A percentile compares a stretch with the other conserved stretches of the same genome.
These are phyloP conservation scores for Colletotrichum cereale DNA, from an alignment of 2,329 filamentous ascomycete genomes.

Conservation along the genomic window DNA sequence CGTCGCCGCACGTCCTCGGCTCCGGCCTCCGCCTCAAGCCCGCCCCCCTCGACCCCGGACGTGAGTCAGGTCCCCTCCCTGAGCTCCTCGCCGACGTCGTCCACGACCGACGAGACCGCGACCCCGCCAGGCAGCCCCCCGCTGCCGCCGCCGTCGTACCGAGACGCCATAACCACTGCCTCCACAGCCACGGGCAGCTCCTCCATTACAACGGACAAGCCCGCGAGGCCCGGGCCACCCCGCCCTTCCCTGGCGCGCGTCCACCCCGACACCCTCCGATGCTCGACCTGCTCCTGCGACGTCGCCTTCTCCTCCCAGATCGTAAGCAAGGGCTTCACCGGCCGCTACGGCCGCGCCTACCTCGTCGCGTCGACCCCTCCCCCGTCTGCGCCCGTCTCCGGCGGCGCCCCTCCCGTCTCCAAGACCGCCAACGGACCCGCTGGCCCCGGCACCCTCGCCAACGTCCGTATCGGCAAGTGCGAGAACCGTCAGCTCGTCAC, in stretches of 20 bases:
- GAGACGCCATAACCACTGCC: slow-evolving; percentile 27
- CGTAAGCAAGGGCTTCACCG: slow-evolving; percentile 75
- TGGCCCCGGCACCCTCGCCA: slow-evolving; percentile 57
- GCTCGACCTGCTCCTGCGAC: slow-evolving; percentile 69
- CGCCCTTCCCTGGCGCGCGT: slow-evolving; percentile 52
- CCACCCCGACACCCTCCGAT: slow-evolving; percentile 69
- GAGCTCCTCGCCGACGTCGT: slow-evolving; percentile 52
- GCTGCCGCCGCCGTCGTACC: slow-evolving; percentile 44
- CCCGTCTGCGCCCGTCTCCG: slow-evolving; percentile 35
- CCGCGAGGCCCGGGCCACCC: not conserved
- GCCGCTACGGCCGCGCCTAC: slow-evolving; percentile 73
- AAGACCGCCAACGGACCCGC: slow-evolving; percentile 46
- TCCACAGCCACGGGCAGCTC: not conserved
- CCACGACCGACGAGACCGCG: slow-evolving; percentile 47
- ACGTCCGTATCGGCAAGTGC: slow-evolving; percentile 66
- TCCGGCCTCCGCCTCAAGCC: slow-evolving; percentile 44
- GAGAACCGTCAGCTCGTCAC: slow-evolving; percentile 72
- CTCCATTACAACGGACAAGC: not conserved
- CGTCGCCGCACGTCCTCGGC: slow-evolving; percentile 53
- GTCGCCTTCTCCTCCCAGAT: slow-evolving; percentile 72
- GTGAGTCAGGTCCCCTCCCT: slow-evolving; percentile 49
- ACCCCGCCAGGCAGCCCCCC: slow-evolving; percentile 43
- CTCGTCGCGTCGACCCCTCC: slow-evolving; percentile 62
- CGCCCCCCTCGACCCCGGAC: slow-evolving; percentile 42
- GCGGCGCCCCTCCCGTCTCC: slow-evolving; percentile 67